phyloP scores from a whole-genome alignment of 306 rosid genomes.

The Parietaria judaica region DNA sequence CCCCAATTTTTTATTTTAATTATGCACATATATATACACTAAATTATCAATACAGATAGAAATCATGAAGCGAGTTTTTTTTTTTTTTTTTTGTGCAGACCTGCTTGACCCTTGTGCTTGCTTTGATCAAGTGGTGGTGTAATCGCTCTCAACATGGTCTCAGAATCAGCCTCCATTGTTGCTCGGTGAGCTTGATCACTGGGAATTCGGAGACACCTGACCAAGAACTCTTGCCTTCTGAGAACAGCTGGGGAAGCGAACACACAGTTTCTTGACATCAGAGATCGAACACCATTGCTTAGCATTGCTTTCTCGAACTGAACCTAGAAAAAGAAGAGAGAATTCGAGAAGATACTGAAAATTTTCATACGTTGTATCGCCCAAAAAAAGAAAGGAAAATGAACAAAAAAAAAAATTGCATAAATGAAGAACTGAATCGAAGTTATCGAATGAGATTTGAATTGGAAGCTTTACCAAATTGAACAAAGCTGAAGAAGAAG shows the following conservation, averaged over 20 bases:
- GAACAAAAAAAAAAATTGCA: neutral
- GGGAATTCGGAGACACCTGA: slow-evolving; percentile 54
- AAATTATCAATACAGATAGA: no score
- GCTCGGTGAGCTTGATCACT: slow-evolving; percentile 20
- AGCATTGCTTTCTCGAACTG: slow-evolving; percentile 20
- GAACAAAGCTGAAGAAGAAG: slow-evolving; percentile 4
- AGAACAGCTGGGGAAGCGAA: slow-evolving; percentile 50
- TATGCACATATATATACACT: no score
- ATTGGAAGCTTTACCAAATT: neutral
- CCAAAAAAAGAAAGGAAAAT: neutral
- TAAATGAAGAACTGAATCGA: neutral
- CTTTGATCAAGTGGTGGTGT: slow-evolving; percentile 59
- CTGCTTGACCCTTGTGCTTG: slow-evolving; percentile 86
- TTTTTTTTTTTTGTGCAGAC: slow-evolving; percentile 24
- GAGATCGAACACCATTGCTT: slow-evolving; percentile 23
- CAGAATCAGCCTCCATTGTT: slow-evolving; percentile 61
- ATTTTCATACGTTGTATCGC: neutral
- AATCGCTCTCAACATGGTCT: slow-evolving; percentile 48
- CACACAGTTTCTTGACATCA: slow-evolving; percentile 37
- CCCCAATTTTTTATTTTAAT: no score
- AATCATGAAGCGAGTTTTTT: no score
- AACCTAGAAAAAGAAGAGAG: slow-evolving; percentile 10
- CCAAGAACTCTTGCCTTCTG: slow-evolving; percentile 63
- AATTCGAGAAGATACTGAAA: neutral
- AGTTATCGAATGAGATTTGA: neutral